Base-by-base conservation (phyloP, 2,329 filamentous ascomycete species). In the Alternaria triticina region DNA sequence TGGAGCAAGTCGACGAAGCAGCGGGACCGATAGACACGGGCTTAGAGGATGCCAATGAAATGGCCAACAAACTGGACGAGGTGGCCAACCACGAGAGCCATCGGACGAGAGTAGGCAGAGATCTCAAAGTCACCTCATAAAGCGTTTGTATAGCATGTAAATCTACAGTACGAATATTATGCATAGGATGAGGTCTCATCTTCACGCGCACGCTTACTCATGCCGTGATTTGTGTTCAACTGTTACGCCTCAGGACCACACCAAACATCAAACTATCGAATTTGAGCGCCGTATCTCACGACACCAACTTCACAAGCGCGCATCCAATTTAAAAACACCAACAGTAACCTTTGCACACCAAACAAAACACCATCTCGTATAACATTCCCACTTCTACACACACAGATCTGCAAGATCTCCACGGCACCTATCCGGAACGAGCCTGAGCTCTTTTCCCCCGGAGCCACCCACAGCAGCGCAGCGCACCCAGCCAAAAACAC, bases 61-160 rank as follows among this genome's bases (percentile, higher is more conserved):
- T 76, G 17, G 69, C 64, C 1, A 59, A 22, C 5, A 71, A 72
- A 27, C 59, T 75, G n/a, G 76, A 77, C 20, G 69, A 73, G 9
- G 70, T 71, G 2, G 61, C 57, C 11, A 72, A 74, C 44, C 67
- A 61, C 23, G 71, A 72, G 28, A 68, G 65, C 10, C 71, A 77
- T 45, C 63, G 70, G 6, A 69, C 73, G 25, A 72, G 68, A 51
- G 68, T 65, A 8, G 71, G 67, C 25, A 61, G 73, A 30, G 63
- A 55, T 13, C 66, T 74, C 50, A 70, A 72, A 59, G 57, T 59
- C n/a, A 64, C 59, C 33, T 66, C 65, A 22, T 72, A 63, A 57
- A 56, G 49, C 49, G 20, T 52, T 36, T 52, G 20, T 20, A 52
- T 52, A 61, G 54, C 43, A 57, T 49, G 27, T 54, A 43, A 52